Conservation (phyloP, 495 filamentous ascomycete genomes). For the Penicillium paxilli region DNA sequence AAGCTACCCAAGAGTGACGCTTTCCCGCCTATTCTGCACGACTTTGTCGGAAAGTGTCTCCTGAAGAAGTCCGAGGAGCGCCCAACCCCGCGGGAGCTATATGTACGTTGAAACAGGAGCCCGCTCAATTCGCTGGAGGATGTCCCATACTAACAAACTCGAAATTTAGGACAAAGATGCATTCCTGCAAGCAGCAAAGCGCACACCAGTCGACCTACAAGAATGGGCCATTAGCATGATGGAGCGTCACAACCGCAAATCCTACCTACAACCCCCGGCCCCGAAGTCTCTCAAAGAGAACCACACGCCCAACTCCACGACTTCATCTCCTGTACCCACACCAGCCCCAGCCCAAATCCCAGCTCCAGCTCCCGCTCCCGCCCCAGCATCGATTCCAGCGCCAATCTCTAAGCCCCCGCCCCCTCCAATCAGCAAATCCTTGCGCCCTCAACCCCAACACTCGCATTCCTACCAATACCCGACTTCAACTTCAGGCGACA, state of each 20-base stretch:
- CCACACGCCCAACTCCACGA: constrained; percentile 10
- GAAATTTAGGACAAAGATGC: constrained; percentile 73
- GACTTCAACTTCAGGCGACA: constrained; percentile 66
- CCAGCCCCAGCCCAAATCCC: constrained; percentile 16
- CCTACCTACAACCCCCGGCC: constrained; percentile 70
- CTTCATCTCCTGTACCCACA: constrained; percentile 5
- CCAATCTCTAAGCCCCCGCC: constrained; percentile 26
- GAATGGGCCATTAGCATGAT: constrained; percentile 90
- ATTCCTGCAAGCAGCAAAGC: constrained; percentile 92
- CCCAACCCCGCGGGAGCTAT: constrained; percentile 87
- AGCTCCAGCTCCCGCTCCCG: constrained; percentile 11
- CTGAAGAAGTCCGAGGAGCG: constrained; percentile 83
- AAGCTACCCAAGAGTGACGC: constrained; percentile 94
- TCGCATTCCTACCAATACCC: constrained; percentile 37
- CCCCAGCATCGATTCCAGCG: constrained; percentile 15
- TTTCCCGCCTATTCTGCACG: constrained; percentile 90
- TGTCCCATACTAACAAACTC: constrained; percentile 5
- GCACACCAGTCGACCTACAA: constrained; percentile 86
- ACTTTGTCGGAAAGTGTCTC: constrained; percentile 95
- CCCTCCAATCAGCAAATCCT: constrained; percentile 35
- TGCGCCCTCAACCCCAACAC: constrained; percentile 45
- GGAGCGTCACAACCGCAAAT: constrained; percentile 88
- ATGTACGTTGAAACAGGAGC: constrained; percentile 31
- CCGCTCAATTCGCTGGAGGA: background rate
- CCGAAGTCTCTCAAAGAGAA: constrained; percentile 47